These are phyloP conservation scores for Plantago rigida DNA, from an alignment of 305 asterid species.

Conservation along the genomic window DNA sequence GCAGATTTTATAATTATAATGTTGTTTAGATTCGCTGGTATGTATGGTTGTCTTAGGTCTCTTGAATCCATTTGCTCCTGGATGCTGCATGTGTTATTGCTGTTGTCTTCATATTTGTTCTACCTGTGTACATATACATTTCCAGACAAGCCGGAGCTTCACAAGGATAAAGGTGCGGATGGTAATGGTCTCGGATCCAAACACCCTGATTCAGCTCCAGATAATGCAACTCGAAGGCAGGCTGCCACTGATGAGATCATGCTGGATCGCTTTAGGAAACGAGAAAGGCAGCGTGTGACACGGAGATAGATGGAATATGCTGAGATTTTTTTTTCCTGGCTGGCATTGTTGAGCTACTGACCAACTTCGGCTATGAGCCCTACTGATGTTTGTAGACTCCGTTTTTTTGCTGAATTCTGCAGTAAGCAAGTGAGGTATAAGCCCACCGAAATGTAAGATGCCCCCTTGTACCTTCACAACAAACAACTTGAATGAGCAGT, in stretches of 20 bases:
- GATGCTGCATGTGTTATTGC: neutral
- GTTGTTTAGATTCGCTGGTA: no score
- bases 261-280: slow-evolving; percentile 88
- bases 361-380: no score
- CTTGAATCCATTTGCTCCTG: neutral
- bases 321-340: neutral
- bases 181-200: slow-evolving; percentile 40
- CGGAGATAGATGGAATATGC: slow-evolving; percentile 45
- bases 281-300: slow-evolving; percentile 77
- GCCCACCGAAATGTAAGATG: no score
- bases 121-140: neutral
- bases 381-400: no score
- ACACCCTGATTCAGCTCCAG: slow-evolving; percentile 45
- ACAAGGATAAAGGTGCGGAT: slow-evolving; percentile 50
- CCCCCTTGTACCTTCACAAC: no score
- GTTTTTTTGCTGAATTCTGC: no score
- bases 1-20: no score
- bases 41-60: no score
- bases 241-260: slow-evolving; percentile 92
- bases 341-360: no score
- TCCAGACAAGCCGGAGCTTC: slow-evolving; percentile 60
- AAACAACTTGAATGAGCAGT: no score
- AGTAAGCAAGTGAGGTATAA: no score
- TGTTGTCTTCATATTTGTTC: neutral
- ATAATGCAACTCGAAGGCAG: slow-evolving; percentile 62